Conservation (phyloP, 1,284 basidiomycete genomes). For the Moesziomyces sp. region DNA sequence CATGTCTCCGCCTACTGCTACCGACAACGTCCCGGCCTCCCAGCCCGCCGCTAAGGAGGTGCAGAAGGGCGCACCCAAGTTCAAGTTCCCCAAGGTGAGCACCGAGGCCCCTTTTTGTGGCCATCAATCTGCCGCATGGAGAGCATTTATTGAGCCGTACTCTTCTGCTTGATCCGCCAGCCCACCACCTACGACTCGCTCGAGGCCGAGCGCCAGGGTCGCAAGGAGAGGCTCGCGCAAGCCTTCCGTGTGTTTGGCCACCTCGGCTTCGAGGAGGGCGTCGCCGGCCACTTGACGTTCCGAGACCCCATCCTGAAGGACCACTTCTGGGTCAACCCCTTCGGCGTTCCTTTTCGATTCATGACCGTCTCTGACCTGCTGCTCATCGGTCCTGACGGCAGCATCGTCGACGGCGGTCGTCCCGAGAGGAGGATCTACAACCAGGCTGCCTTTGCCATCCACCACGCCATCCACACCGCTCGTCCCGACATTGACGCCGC, state of each 20-base stretch:
- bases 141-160: neutral
- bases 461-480: constrained; percentile 74
- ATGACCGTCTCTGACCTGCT: constrained; percentile 55
- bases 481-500: constrained; percentile 76
- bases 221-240: constrained; percentile 73
- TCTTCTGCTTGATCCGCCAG: neutral
- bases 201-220: constrained; percentile 71
- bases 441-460: constrained; percentile 72
- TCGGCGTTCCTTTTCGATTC: constrained; percentile 52
- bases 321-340: constrained; percentile 71
- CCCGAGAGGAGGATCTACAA: constrained; percentile 56
- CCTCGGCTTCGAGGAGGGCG: constrained; percentile 74
- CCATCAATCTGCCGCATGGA: neutral
- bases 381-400: constrained; percentile 54
- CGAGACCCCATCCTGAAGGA: constrained; percentile 72
- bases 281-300: constrained; percentile 73
- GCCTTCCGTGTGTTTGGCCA: constrained; percentile 73
- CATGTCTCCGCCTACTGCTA: constrained; percentile 48
- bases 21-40: constrained; percentile 40
- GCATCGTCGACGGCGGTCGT: constrained; percentile 52
- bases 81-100: constrained; percentile 49
- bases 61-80: constrained; percentile 52
- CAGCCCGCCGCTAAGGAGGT: constrained; percentile 48
- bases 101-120: neutral
- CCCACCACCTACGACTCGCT: constrained; percentile 69